These are phyloP conservation scores for Kodamaea kaohsiungensis DNA, from an alignment of 805 yeast species.

Conservation along the genomic window DNA sequence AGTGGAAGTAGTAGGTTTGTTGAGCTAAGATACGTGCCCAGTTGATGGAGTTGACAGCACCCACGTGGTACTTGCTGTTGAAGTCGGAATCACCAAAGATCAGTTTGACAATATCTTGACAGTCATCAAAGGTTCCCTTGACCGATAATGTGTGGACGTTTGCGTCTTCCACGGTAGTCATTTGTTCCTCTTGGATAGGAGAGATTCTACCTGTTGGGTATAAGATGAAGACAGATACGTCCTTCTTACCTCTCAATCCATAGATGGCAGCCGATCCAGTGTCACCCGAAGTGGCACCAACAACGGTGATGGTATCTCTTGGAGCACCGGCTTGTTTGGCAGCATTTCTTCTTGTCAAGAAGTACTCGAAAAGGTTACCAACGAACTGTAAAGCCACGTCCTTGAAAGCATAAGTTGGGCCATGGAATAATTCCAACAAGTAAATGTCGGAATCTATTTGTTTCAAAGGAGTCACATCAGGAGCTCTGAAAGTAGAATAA, in stretches of 20 bases:
- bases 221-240: constrained; percentile 93
- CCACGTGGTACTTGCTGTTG: constrained; percentile 87
- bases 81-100: constrained; percentile 88
- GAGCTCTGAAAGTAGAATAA: constrained; percentile 87
- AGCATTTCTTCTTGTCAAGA: constrained; percentile 73
- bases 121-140: constrained; percentile 95
- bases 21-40: constrained; percentile 99
- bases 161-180: constrained; percentile 92
- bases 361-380: constrained; percentile 94
- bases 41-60: constrained; percentile 97
- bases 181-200: constrained; percentile 96
- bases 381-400: constrained; percentile 98
- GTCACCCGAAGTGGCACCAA: constrained; percentile 99
- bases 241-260: constrained; percentile 95
- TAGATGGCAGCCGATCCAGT: constrained; percentile 99
- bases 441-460: constrained; percentile 63
- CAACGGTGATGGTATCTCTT: constrained; percentile 87
- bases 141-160: constrained; percentile 96
- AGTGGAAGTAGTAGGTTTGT: constrained; percentile 92
- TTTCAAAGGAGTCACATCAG: constrained; percentile 83
- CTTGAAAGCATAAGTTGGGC: constrained; percentile 98
- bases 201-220: constrained; percentile 98
- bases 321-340: constrained; percentile 48
- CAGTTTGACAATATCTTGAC: constrained; percentile 94
- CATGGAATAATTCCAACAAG: constrained; percentile 92